Conservation (phyloP, 306 rosid genomes). For the Aeschynomene evenia region DNA sequence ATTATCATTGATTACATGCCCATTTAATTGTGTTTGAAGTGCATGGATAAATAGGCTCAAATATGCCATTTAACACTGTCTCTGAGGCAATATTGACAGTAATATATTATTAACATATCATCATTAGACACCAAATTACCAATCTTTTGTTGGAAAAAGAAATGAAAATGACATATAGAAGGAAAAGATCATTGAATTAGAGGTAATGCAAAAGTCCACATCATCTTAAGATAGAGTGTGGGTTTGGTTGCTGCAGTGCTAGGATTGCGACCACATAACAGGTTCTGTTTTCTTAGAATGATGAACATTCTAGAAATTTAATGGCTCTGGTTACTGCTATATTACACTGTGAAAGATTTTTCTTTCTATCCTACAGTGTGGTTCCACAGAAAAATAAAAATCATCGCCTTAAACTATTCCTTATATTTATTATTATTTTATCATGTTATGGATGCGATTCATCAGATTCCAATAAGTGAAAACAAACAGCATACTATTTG, state of each 20-base stretch:
- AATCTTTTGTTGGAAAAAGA: not conserved
- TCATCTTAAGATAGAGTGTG: not conserved
- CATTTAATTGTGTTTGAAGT: not conserved
- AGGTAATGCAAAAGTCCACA: not conserved
- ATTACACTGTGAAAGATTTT: not conserved
- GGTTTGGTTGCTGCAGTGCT: slow-evolving; percentile 13
- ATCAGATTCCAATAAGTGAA: not conserved
- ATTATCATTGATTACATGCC: not conserved
- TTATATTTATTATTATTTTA: not conserved
- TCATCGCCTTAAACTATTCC: not conserved
- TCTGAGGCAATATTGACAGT: not conserved
- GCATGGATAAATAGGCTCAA: not conserved
- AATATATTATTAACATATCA: not conserved
- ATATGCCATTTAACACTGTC: not conserved
- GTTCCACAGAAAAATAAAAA: not conserved
- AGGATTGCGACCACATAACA: slow-evolving; percentile 9
- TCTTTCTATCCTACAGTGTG: not conserved
- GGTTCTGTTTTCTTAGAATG: not conserved
- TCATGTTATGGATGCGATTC: not conserved
- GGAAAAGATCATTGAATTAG: not conserved
- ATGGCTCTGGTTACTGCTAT: not conserved
- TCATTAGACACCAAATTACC: not conserved
- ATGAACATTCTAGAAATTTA: not conserved
- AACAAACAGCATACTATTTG: not conserved
- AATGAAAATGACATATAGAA: not conserved